Evolutionary conservation across 2,329 filamentous ascomycete species (phyloP), one percentile per base, ranked within the genome.

Genomic region (Setomelanomma holmii): DNA sequence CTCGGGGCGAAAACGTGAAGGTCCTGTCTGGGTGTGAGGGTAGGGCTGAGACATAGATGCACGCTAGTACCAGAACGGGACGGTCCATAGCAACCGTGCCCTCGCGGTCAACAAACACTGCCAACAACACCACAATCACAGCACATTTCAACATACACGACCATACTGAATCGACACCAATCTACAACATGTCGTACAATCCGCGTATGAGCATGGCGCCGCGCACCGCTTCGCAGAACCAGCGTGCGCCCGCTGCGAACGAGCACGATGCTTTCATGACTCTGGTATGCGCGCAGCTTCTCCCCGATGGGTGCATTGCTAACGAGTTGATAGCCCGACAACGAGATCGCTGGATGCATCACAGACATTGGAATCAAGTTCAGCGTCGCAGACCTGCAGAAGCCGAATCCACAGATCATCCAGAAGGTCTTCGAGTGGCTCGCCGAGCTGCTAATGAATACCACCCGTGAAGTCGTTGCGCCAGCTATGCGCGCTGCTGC

Each of bases 401-500:
- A 97, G 72, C 95, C 95, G 4, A 96, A 96, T 66, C 89, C 95
- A 3, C 86, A 93, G 55, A 92, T 96, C 69, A 93, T 98, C 47
- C 95, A 99, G 76, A 92, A 95, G 81, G 92, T 99, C 45, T 96
- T 98, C 72, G 95, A 99, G 82, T 96, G 92, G 89, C 95, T 99
- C 65, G 93, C 92, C 53, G 93, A 97, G 71, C 82, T 97, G 16
- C 84, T 98, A 22, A 91, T 97, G 80, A 97, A 96, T 78, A 89
- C 90, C 48, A 97, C 93, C 30, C 89, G 92, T 65, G 92, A 96
- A 63, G 91, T 92, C 5, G 89, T 99, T 56, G 92, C 96, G 71
- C 95, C 95, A 8, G 92, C 93, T 6, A 96, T 99, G 92, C 88
- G 88, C 69, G 92, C 93, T 12, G 93, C 93, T 0, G 89, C 91